Percentiles rank a stretch among this genome's conserved stretches.
phyloP scores from a whole-genome alignment of 495 filamentous ascomycete species.

The Aspergillus leporis region DNA sequence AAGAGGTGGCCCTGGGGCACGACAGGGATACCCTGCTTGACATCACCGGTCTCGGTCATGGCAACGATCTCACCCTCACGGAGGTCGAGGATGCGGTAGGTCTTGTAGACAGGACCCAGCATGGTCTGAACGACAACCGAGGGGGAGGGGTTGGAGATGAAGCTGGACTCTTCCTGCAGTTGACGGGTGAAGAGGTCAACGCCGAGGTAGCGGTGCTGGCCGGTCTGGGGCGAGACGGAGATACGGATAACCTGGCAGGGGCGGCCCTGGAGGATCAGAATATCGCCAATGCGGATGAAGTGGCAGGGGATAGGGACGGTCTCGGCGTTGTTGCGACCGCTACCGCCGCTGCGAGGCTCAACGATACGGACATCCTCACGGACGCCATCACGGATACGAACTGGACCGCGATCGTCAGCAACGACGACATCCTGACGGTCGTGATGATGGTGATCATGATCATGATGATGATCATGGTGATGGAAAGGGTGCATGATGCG shows the following conservation, averaged over 20 bases:
- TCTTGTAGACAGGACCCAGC: slow-evolving; percentile 99
- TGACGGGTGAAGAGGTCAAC: slow-evolving; percentile 99
- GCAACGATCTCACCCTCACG: slow-evolving; percentile 79
- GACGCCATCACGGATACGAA: slow-evolving; percentile 41
- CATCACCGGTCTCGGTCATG: slow-evolving; percentile 88
- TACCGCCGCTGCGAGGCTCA: slow-evolving; percentile 48
- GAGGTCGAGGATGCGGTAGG: slow-evolving; percentile 98
- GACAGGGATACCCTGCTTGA: slow-evolving; percentile 94
- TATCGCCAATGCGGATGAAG: slow-evolving; percentile 98
- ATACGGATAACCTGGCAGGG: slow-evolving; percentile 99
- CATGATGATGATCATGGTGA: slow-evolving; percentile 47
- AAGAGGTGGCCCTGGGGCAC: slow-evolving; percentile 90
- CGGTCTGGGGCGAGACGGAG: slow-evolving; percentile 95
- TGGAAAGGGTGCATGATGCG: slow-evolving; percentile 70
- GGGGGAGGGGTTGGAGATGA: slow-evolving; percentile 93
- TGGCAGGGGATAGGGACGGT: slow-evolving; percentile 98
- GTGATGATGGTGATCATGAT: slow-evolving; percentile 29
- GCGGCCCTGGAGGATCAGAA: slow-evolving; percentile 97
- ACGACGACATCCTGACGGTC: slow-evolving; percentile 56
- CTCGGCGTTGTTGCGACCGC: slow-evolving; percentile 63
- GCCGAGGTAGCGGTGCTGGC: slow-evolving; percentile 99
- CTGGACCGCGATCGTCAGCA: slow-evolving; percentile 42
- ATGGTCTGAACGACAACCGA: slow-evolving; percentile 99
- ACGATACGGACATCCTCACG: slow-evolving; percentile 54
- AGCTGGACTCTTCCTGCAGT: slow-evolving; percentile 97